Evolutionary conservation across 2,329 filamentous ascomycete genomes (phyloP).

Genomic region (Tolypocladium sp.): DNA sequence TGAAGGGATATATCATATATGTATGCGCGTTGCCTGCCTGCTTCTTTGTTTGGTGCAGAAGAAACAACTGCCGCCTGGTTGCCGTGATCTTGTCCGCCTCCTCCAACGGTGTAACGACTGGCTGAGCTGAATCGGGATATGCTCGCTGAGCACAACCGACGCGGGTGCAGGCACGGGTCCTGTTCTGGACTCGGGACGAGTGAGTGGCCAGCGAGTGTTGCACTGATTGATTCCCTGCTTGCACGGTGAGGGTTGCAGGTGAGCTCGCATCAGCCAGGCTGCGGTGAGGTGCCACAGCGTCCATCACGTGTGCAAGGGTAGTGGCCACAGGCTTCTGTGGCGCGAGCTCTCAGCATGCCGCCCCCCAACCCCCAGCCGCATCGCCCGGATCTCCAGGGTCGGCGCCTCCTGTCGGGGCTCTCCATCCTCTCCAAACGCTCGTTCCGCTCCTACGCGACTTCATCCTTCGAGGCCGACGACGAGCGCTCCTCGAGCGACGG

Average conservation of each 20-base stretch:
- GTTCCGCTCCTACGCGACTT: conserved; percentile 45
- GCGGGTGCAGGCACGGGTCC: not conserved
- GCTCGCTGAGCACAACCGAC: not conserved
- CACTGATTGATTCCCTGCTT: not conserved
- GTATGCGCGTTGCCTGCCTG: not conserved
- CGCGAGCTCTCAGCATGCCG: conserved; percentile 3
- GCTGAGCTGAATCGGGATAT: too few relatives aligned
- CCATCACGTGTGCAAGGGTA: not conserved
- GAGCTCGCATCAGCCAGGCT: not conserved
- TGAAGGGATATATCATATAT: not conserved
- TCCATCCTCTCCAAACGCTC: conserved; percentile 47
- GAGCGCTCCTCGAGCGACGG: conserved; percentile 41
- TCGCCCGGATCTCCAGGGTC: conserved; percentile 31
- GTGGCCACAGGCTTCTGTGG: not conserved
- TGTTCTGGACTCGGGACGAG: not conserved
- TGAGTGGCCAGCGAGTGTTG: not conserved
- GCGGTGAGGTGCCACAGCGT: not conserved
- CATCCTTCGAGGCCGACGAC: conserved; percentile 62
- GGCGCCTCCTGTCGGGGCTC: conserved; percentile 37
- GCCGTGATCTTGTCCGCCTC: not conserved
- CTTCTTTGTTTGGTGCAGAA: not conserved
- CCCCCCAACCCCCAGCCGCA: conserved; percentile 9
- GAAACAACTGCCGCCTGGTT: not conserved
- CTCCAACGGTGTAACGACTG: not conserved
- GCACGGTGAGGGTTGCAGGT: not conserved